Evolutionary conservation across 306 rosid genomes (phyloP).

Genomic region (Prunus armeniaca): DNA sequence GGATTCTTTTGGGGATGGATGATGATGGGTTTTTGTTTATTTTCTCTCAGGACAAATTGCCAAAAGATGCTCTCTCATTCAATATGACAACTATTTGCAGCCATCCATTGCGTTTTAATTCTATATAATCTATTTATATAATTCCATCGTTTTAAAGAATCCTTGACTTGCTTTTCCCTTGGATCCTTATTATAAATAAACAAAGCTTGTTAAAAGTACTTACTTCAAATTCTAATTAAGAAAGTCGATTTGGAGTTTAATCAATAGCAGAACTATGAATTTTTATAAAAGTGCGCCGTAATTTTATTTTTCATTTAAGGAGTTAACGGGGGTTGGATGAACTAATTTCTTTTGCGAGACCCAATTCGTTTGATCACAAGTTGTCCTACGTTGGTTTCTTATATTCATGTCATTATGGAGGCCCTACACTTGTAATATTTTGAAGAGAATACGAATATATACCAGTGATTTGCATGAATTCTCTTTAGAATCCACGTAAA

Average conservation of each 20-base stretch:
- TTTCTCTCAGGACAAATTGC: conserved; percentile 7
- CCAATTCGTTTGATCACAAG: neutral
- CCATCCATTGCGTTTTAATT: conserved; percentile 25
- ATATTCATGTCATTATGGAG: no score
- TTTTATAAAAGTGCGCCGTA: fast-evolving
- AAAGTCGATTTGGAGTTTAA: neutral
- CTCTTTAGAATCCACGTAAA: neutral
- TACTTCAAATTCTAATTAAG: neutral
- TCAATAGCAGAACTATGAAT: no score
- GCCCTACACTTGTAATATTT: neutral
- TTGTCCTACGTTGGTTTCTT: neutral
- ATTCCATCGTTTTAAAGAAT: neutral
- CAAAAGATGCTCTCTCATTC: conserved; percentile 29
- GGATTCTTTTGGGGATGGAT: conserved; percentile 42
- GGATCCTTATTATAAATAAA: neutral
- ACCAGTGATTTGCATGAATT: neutral
- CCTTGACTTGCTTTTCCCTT: neutral
- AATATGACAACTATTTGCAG: conserved; percentile 10
- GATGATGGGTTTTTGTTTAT: conserved; percentile 15
- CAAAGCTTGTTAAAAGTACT: neutral
- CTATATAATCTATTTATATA: neutral
- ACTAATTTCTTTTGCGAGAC: no score
- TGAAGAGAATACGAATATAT: neutral
- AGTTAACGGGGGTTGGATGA: no score
- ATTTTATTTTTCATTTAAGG: no score